Evolutionary conservation across 2,329 filamentous ascomycete species (phyloP).

Genomic region (Clarireedia paspali): DNA sequence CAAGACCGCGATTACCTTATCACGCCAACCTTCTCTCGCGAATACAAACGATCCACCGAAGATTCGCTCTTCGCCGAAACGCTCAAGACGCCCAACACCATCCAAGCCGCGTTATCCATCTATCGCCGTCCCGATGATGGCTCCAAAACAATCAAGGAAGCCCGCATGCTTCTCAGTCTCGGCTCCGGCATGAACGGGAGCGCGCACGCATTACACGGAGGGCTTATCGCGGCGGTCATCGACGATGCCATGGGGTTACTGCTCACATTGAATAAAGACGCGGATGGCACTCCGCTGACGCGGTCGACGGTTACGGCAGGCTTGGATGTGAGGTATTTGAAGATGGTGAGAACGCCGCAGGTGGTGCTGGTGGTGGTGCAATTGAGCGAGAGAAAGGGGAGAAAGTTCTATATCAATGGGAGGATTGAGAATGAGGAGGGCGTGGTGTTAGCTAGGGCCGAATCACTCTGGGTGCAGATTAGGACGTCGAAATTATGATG

Average conservation of each 20-base stretch:
- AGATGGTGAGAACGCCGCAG: slow-evolving; percentile 41
- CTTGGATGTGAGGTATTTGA: slow-evolving; percentile 45
- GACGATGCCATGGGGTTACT: slow-evolving; percentile 50
- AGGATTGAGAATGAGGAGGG: slow-evolving; percentile 41
- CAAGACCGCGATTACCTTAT: slow-evolving; percentile 34
- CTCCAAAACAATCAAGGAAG: slow-evolving; percentile 10
- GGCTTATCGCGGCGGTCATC: slow-evolving; percentile 48
- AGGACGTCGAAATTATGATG: slow-evolving; percentile 7
- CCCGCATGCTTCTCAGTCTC: slow-evolving; percentile 29
- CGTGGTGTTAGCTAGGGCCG: slow-evolving; percentile 39
- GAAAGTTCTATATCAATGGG: slow-evolving; percentile 43
- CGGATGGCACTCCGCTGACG: slow-evolving; percentile 9
- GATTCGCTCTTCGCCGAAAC: slow-evolving; percentile 47
- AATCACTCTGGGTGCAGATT: slow-evolving; percentile 40
- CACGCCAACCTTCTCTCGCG: slow-evolving; percentile 33
- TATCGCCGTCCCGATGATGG: slow-evolving; percentile 30
- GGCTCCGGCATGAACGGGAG: slow-evolving; percentile 47
- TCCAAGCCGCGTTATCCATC: slow-evolving; percentile 38
- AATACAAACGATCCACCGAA: slow-evolving; percentile 33
- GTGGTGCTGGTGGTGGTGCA: slow-evolving; percentile 39
- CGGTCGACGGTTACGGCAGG: slow-evolving; percentile 38
- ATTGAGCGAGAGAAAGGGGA: slow-evolving; percentile 38
- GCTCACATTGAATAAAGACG: slow-evolving; percentile 29
- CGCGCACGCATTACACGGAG: slow-evolving; percentile 46
- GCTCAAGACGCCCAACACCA: slow-evolving; percentile 41